Evolutionary conservation across 768 basidiomycete species (phyloP).

Genomic region (Amanita muscaria): DNA sequence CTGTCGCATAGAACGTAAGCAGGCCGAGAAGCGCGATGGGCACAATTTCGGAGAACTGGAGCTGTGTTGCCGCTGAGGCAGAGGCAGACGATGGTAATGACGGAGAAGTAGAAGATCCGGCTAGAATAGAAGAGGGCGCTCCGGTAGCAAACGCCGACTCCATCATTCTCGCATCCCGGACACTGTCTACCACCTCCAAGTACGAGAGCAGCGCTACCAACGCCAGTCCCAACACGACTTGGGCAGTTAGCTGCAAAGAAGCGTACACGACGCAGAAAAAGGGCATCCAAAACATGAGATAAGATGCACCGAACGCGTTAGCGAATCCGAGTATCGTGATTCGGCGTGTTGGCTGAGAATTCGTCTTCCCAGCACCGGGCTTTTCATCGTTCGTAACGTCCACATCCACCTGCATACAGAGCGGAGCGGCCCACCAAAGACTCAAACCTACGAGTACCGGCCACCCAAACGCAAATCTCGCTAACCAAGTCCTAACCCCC

Average conservation of each 20-base stretch:
- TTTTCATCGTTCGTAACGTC: conserved; percentile 17
- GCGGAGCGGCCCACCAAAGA: conserved; percentile 66
- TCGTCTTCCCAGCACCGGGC: neutral
- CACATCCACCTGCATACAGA: conserved; percentile 60
- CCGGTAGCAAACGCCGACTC: conserved; percentile 41
- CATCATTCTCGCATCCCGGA: conserved; percentile 58
- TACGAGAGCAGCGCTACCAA: conserved; percentile 63
- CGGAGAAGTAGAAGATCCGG: conserved; percentile 20
- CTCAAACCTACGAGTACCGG: conserved; percentile 44
- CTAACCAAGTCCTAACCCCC: conserved; percentile 48
- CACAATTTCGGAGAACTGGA: conserved; percentile 59
- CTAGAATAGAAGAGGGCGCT: conserved; percentile 35
- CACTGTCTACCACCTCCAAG: conserved; percentile 75
- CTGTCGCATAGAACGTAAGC: conserved; percentile 77
- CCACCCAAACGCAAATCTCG: conserved; percentile 44
- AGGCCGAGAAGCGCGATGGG: conserved; percentile 71
- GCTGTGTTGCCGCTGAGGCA: conserved; percentile 20
- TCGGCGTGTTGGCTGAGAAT: conserved; percentile 23
- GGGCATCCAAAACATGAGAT: conserved; percentile 73
- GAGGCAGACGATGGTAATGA: neutral
- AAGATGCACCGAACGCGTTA: conserved; percentile 85
- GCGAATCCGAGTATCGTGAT: conserved; percentile 68
- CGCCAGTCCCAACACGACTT: conserved; percentile 61
- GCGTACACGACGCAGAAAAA: conserved; percentile 54
- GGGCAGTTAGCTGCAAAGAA: conserved; percentile 73